Evolutionary conservation across 2,329 filamentous ascomycete genomes (phyloP), one percentile per base, ranked within the genome.

Genomic region (Aplosporella prunicola): DNA sequence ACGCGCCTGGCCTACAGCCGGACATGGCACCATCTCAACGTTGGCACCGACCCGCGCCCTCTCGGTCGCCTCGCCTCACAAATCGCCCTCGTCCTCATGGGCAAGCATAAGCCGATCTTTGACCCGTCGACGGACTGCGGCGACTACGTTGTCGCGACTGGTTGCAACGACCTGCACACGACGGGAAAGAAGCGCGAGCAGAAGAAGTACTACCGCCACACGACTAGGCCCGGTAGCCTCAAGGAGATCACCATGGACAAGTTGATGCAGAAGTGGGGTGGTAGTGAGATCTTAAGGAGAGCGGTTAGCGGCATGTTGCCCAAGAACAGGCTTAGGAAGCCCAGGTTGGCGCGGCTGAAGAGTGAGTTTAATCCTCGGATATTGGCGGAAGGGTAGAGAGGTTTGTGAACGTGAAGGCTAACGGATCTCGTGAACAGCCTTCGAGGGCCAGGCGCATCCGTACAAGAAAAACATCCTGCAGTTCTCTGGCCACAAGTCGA

Each of bases 21-120:
- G 53, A 78, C 82, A 68, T 98, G 93, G 91, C 91, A 98, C 66
- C 78, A 83, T 78, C 61, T 96, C 72, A 61, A 91, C 71, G 64
- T 84, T 66, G 54, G 71, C 69, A 48, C 80, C 63, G 60, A 73
- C 50, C 57, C 69, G 1, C 86, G 87, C 10, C 79, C 86, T n/a
- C 80, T 95, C 26, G 89, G 89, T 50, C 86, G 89, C 27, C 73
- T 95, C 35, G 89, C 89, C 44, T 86, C 82, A 36, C 78, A 82
- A 45, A 94, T 95, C 61, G 89, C 88, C 44, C 70, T 80, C 37
- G 71, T 85, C 43, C 77, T 95, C 35, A 95, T 96, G 88, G 91
- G 91, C 66, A 98, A 98, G 72, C 82, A 98, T 74, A 98, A 98
- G 68, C 91, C 91, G 15, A 94, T 91, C 62, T 98, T 79, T 68